These are phyloP conservation scores for Marchantia paleacea DNA, from an alignment of 225 moss, liverwort and hornwort genomes.

Conservation along the genomic window DNA sequence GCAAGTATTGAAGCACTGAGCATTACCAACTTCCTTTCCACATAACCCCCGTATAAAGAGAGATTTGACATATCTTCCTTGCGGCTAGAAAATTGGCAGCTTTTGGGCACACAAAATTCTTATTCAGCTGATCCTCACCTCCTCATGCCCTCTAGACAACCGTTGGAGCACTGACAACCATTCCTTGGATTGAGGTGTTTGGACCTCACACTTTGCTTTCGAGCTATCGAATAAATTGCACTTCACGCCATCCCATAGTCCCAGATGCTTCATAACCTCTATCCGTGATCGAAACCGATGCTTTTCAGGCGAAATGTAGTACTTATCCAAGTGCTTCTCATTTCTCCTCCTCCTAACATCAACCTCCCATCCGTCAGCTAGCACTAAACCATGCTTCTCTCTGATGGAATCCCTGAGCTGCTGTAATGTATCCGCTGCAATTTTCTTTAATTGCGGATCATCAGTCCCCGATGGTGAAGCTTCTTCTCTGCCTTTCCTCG, in stretches of 20 bases:
- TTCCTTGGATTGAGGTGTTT: conserved; percentile 40
- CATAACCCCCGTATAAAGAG: too few species aligned
- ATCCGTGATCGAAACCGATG: conserved; percentile 81
- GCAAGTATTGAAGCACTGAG: too few species aligned
- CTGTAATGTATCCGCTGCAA: conserved; percentile 58
- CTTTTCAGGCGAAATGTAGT: conserved; percentile 78
- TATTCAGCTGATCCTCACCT: conserved; percentile 24
- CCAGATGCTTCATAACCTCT: conserved; percentile 82
- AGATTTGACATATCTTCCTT: too few species aligned
- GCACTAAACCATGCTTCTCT: conserved; percentile 50
- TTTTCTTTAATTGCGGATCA: conserved; percentile 52
- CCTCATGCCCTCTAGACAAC: conserved; percentile 16
- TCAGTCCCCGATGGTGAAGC: conserved; percentile 6
- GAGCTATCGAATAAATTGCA: conserved; percentile 6
- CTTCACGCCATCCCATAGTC: conserved; percentile 50
- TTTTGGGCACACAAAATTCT: background rate
- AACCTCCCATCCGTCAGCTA: conserved; percentile 78
- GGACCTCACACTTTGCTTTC: conserved; percentile 36
- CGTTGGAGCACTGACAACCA: conserved; percentile 23
- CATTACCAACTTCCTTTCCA: too few species aligned
- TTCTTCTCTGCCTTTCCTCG: background rate
- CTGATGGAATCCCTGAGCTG: conserved; percentile 63
- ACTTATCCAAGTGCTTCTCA: conserved; percentile 67
- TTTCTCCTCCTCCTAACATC: conserved; percentile 55
- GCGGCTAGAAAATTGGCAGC: too few species aligned